Base-by-base conservation (phyloP, 208 protist genomes). In the Wallacemonas sp. region DNA sequence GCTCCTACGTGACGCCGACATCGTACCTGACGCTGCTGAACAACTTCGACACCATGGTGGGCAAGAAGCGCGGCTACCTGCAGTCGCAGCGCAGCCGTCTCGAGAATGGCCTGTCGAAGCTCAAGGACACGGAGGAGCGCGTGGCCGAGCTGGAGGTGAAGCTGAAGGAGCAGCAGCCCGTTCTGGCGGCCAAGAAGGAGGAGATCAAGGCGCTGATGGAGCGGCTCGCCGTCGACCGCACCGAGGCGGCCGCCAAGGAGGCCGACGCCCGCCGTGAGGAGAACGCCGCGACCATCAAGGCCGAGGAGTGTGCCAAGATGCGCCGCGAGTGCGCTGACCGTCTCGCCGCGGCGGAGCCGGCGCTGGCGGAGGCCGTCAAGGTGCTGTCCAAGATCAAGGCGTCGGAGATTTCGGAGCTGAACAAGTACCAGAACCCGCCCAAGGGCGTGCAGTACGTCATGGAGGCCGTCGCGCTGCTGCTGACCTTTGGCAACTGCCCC, bases 1-100 rank as follows among this genome's bases (percentile, higher is more conserved):
- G 97, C 62, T 99, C 98, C 45, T 98, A 99, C 81, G 97, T 99
- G 44, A 99, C 98, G 45, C 98, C 98, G 33, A 99, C 98, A 18
- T 98, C 93, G 28, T 99, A 98, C 82, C 84, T 99, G 12, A 93
- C 98, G 26, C 74, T 99, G 57, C 82, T 99, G 4, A 77, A 80
- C 36, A 96, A 85, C 22, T 99, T 98, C 72, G 79, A 74, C 31
- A 54, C 67, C 25, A 86, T 99, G 72, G 80, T 98, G 26, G 82
- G 74, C 20, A 67, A 74, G 42, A 97, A 98, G 80, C 70, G 84
- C 12, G 74, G 80, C 20, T 94, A 97, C 61, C 70, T 98, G 14
- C 79, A 76, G 12, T 84, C 82, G 48, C 89, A 93, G 71, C 67
- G 94, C 50, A 68, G 77, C 26, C 88, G 98, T 41, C 86, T 99